Percentiles rank a stretch among this genome's conserved stretches.
phyloP scores from a whole-genome alignment of 768 basidiomycete genomes.

The Stropharia rugosoannulata region DNA sequence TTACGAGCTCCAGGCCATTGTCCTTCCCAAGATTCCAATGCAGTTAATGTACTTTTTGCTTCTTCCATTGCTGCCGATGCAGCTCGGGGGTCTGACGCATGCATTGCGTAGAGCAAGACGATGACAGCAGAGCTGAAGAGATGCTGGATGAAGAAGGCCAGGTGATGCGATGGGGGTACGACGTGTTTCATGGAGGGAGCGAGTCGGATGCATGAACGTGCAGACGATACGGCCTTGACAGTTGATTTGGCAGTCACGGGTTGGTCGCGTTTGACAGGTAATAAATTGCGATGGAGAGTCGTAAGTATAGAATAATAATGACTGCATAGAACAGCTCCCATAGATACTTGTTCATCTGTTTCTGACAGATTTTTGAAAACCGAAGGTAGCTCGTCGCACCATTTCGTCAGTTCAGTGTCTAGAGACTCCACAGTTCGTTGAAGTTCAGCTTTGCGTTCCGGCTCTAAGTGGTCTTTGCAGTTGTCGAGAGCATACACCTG shows the following conservation, averaged over 20 bases:
- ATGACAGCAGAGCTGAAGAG: conserved; percentile 89
- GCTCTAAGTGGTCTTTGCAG: conserved; percentile 71
- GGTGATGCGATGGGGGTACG: conserved; percentile 82
- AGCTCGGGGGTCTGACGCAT: conserved; percentile 63
- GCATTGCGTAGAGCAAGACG: conserved; percentile 84
- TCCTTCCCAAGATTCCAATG: conserved; percentile 81
- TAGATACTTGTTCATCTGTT: conserved; percentile 79
- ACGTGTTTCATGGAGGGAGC: conserved; percentile 83
- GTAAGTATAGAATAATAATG: conserved; percentile 89
- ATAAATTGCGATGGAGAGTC: conserved; percentile 84
- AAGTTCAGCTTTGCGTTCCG: conserved; percentile 73
- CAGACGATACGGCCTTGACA: conserved; percentile 78
- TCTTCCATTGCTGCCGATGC: conserved; percentile 80
- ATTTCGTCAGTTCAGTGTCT: conserved; percentile 74
- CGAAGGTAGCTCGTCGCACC: conserved; percentile 78
- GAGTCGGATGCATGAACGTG: conserved; percentile 81
- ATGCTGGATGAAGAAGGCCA: conserved; percentile 88
- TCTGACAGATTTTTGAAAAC: conserved; percentile 73
- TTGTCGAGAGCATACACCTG: conserved; percentile 82
- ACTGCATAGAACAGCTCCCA: conserved; percentile 84
- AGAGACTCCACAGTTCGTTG: conserved; percentile 76
- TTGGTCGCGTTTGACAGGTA: conserved; percentile 77
- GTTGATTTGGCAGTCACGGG: conserved; percentile 70
- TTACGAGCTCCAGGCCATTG: conserved; percentile 87
- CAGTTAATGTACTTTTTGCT: conserved; percentile 67